phyloP scores from a whole-genome alignment of 1,284 basidiomycete genomes.

The Erythrobasidium hasegawianum region DNA sequence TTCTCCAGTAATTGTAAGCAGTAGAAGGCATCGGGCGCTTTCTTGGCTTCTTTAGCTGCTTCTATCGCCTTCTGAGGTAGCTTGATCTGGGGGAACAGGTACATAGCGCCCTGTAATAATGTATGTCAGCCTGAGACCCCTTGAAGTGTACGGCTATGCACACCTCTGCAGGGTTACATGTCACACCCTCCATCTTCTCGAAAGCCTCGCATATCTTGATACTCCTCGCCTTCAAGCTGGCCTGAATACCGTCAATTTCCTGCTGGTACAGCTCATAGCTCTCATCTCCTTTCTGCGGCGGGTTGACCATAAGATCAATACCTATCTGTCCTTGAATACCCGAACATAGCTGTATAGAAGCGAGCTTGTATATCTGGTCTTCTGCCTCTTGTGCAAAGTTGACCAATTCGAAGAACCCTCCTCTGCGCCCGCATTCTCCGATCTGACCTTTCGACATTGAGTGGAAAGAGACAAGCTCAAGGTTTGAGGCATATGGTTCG shows the following conservation, averaged over 20 bases:
- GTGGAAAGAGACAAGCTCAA: conserved; percentile 88
- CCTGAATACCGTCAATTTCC: conserved; percentile 75
- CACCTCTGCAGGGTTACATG: conserved; percentile 69
- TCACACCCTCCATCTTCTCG: conserved; percentile 71
- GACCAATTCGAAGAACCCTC: conserved; percentile 86
- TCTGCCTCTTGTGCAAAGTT: conserved; percentile 73
- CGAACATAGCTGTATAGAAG: conserved; percentile 80
- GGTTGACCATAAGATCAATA: conserved; percentile 83
- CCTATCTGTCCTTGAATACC: conserved; percentile 84
- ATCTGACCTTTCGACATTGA: conserved; percentile 90
- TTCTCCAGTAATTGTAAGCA: conserved; percentile 74
- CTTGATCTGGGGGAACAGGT: conserved; percentile 73
- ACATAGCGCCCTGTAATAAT: conserved; percentile 75
- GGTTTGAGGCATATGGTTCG: conserved; percentile 54
- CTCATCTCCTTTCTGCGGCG: conserved; percentile 68
- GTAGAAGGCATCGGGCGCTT: conserved; percentile 83
- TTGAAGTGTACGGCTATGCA: too few species aligned
- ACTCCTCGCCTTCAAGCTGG: conserved; percentile 67
- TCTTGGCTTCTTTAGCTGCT: conserved; percentile 66
- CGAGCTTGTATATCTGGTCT: conserved; percentile 91
- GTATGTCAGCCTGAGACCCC: background rate
- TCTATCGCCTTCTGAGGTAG: conserved; percentile 67
- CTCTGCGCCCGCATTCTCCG: conserved; percentile 88
- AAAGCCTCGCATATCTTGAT: conserved; percentile 69
- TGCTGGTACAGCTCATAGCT: conserved; percentile 72